A percentile compares a stretch with the other conserved stretches of the same genome.
phyloP scores from a whole-genome alignment of 2,329 filamentous ascomycete species.

The Helotiales sp. region DNA sequence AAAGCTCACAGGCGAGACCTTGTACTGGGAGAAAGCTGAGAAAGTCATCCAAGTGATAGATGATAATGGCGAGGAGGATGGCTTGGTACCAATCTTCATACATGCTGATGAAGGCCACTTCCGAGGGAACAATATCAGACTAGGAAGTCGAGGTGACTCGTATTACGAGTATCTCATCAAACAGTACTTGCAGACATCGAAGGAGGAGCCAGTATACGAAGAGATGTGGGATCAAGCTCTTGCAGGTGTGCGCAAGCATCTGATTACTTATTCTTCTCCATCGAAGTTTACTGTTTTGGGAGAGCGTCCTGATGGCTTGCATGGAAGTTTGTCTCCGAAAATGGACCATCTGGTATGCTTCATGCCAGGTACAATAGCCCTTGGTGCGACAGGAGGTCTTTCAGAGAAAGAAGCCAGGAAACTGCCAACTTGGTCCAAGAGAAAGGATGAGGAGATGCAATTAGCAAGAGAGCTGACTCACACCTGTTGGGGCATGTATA shows the following conservation, averaged over 20 bases:
- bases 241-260: slow-evolving; percentile 82
- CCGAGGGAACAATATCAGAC: slow-evolving; percentile 79
- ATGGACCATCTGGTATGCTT: slow-evolving; percentile 99
- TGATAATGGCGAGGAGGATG: slow-evolving; percentile 74
- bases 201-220: slow-evolving; percentile 80
- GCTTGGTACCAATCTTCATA: slow-evolving; percentile 89
- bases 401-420: slow-evolving; percentile 75
- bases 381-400: slow-evolving; percentile 79
- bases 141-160: slow-evolving; percentile 92
- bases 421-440: slow-evolving; percentile 68
- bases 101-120: slow-evolving; percentile 78
- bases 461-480: slow-evolving; percentile 90
- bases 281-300: slow-evolving; percentile 85
- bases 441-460: slow-evolving; percentile 83
- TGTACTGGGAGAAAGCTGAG: slow-evolving; percentile 91
- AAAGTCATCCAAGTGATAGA: slow-evolving; percentile 91
- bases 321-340: slow-evolving; percentile 70
- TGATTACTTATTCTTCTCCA: slow-evolving; percentile 83
- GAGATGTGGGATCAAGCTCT: slow-evolving; percentile 93
- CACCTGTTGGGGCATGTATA: slow-evolving; percentile 98
- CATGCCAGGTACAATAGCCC: slow-evolving; percentile 91
- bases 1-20: slow-evolving; percentile 87
- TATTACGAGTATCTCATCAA: slow-evolving; percentile 99
- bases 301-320: slow-evolving; percentile 76
- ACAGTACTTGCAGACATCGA: slow-evolving; percentile 92